Evolutionary conservation across 2,329 filamentous ascomycete species (phyloP), one percentile per base, ranked within the genome.

Genomic region (Lizonia empirigonia): DNA sequence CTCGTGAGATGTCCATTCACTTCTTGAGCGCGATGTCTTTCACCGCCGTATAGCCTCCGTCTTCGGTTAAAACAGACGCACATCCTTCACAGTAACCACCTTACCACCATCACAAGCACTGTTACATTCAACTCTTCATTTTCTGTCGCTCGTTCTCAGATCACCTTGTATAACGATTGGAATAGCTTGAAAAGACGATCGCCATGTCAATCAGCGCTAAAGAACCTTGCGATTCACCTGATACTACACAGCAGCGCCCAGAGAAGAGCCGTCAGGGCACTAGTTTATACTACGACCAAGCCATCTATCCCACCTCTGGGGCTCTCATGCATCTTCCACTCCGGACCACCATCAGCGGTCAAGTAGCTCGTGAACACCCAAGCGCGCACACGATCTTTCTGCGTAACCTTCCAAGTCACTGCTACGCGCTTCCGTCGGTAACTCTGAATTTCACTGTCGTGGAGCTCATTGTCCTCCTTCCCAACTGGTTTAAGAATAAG

Each of bases 401-500:
- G n/a, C 35, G 49, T 10, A 18, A 51, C 10, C 33, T 55, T 6
- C 56, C 60, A 13, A 5, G 16, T 3, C 36, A 62, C 27, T 52
- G 55, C 22, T 63, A 57, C 23, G 12, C 18, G 5, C 24, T 63
- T 1, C 56, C 47, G 1, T 10, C 5, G 24, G 44, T 24, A 15
- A 16, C 3, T 12, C 47, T 64, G 23, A 62, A 61, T 24, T 59
- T 58, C 15, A 63, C 62, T 6, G 22, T 62, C 12, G 53, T 47
- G 1, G 62, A 65, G 13, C 53, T 62, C 26, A 44, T 65, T 13
- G 50, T 44, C 4, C 20, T 65, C 8, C 22, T 63, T 2, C 59
- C 58, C 1, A 57, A 61, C 13, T 60, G 57, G 57, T 62, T 61
- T 30, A 56, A 55, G 19, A 55, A 59, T 19, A 38, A 33, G 9